These are phyloP conservation scores for Urochloa ruziziensis DNA, from an alignment of 176 grass and related monocot genomes.

Conservation along the genomic window DNA sequence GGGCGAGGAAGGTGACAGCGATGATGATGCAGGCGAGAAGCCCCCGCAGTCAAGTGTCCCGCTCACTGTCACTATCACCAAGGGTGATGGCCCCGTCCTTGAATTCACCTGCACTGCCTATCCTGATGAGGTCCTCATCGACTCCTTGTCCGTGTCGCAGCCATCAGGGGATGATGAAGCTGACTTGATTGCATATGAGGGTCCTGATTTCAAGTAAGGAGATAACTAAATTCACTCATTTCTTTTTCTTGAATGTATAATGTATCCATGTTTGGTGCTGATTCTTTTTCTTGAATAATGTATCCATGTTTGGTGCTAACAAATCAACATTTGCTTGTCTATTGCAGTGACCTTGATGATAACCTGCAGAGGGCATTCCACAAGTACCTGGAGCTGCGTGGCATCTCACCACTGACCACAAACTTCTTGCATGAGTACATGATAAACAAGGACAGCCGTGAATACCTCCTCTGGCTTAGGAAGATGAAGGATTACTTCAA, in stretches of 20 bases:
- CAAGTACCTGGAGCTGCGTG: conserved; percentile 89
- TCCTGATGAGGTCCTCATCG: conserved; percentile 76
- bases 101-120: conserved; percentile 85
- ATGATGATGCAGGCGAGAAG: conserved; percentile 26
- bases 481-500: conserved; percentile 80
- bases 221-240: not conserved
- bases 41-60: conserved; percentile 56
- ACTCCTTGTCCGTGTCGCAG: conserved; percentile 64
- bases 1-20: conserved; percentile 24
- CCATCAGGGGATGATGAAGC: conserved; percentile 18
- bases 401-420: conserved; percentile 69
- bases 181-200: conserved; percentile 70
- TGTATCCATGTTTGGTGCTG: not conserved
- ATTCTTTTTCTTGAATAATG: not conserved
- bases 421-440: conserved; percentile 96
- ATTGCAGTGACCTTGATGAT: conserved; percentile 85
- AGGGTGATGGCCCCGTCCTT: conserved; percentile 46
- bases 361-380: conserved; percentile 92
- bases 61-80: conserved; percentile 62
- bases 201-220: conserved; percentile 90
- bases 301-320: not conserved
- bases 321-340: not conserved
- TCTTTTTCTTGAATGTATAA: not conserved
- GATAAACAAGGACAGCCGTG: conserved; percentile 97
- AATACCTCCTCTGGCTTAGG: conserved; percentile 82